Conservation (phyloP, 352 stramenopile species). For the Pythium dissimile region DNA sequence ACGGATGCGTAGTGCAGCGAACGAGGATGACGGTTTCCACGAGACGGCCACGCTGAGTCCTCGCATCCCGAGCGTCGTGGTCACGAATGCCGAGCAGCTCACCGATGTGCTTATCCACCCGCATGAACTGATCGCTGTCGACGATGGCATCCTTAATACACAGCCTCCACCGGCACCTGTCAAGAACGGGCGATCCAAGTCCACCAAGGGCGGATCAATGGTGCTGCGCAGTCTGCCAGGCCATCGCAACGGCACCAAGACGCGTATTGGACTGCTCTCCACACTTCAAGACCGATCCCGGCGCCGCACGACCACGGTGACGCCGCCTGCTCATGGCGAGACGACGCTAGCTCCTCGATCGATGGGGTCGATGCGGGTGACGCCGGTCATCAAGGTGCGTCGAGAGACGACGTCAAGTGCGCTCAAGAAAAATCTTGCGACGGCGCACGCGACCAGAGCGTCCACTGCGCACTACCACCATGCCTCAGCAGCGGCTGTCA, state of each 20-base stretch:
- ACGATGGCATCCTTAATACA: not conserved
- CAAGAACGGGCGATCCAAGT: conserved; percentile 4
- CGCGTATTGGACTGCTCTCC: too few species aligned
- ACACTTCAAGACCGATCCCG: too few species aligned
- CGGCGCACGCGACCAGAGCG: not conserved
- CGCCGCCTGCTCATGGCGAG: not conserved
- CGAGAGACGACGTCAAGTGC: conserved; percentile 50
- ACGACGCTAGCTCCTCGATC: conserved; percentile 9
- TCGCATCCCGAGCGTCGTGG: not conserved
- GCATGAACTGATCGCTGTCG: not conserved
- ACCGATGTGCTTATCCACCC: conserved; percentile 16
- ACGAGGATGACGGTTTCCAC: not conserved
- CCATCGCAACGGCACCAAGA: conserved; percentile 10
- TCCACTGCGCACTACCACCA: not conserved
- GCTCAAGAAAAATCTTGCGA: conserved; percentile 37
- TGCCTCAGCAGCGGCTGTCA: not conserved
- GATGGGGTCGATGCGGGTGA: not conserved
- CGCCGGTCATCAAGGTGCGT: conserved; percentile 37
- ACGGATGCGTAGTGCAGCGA: conserved; percentile 1
- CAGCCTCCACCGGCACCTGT: not conserved
- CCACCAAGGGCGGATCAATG: not conserved
- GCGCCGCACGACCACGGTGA: too few species aligned
- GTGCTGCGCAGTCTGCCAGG: conserved; percentile 10
- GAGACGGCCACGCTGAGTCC: not conserved
- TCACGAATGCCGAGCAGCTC: conserved; percentile 8